Base-by-base conservation (phyloP, 495 filamentous ascomycete genomes). In the Penicillium odoratum region DNA sequence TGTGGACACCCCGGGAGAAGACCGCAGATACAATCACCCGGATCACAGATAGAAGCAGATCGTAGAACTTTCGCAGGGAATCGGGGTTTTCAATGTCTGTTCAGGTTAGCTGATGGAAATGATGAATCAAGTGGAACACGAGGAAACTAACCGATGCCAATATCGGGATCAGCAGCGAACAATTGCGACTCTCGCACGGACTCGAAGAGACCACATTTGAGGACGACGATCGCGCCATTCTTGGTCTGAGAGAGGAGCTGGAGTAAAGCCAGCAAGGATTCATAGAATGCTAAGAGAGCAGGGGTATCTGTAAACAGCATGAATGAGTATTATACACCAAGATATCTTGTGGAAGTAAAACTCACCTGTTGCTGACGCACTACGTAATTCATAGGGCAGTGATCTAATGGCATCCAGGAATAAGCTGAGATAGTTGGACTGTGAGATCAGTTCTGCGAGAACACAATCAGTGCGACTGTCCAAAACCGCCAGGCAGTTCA, bases 141-240 rank as follows among this genome's bases (percentile, higher is more conserved):
- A 1, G 55, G 56, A 42, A 67, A 76, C 84, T 65, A 60, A 90
- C 87, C 86, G 59, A 93, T 81, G 28, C 92, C 91, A 56, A 98
- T 84, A 71, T 99, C 94, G 5, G 95, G 93, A 71, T 99, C 94
- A 25, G 87, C 86, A n/a, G 85, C 82, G 69, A 98, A 98, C 11
- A 97, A 77, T 9, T 83, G 80, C 4, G 92, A 94, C 26, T 88
- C 82, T 21, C 87, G 87, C 26, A 97, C 79, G 0, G 89, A 81
- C 52, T 86, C 82, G 78, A 99, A 95, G n/a, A 99, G 81, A 51
- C 93, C 93, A 18, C 90, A 86, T 56, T 92, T 91, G 13, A 97
- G 78, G 36, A 98, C 85, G 52, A 88, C 84, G 33, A 83, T 87
- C 15, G 93, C 92, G 18, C 94, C 95, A 7, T 70, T 72, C 59